These are phyloP conservation scores for Podospora pseudoanserina DNA, from an alignment of 495 filamentous ascomycete genomes.

Conservation along the genomic window DNA sequence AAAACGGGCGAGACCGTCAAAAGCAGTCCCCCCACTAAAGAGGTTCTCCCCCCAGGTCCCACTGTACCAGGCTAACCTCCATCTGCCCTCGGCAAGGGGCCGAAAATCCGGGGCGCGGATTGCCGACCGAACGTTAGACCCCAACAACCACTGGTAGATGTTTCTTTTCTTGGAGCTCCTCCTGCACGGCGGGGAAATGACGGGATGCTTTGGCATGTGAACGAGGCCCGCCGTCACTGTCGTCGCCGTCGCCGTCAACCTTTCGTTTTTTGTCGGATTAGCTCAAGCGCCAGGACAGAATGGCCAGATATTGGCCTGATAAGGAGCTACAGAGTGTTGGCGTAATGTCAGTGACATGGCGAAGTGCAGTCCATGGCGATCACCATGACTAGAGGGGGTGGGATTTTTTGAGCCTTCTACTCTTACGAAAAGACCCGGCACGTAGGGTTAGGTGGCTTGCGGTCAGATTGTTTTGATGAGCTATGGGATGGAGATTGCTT, in stretches of 20 bases:
- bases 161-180: not conserved
- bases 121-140: constrained; percentile 1
- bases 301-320: not conserved
- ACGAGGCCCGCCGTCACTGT: not conserved
- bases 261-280: not conserved
- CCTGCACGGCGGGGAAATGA: not conserved
- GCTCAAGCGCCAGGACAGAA: not conserved
- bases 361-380: not conserved
- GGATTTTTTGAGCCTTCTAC: not conserved
- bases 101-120: constrained; percentile 6
- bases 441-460: not conserved
- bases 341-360: not conserved
- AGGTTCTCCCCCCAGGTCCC: not conserved
- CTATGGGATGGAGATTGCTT: not conserved
- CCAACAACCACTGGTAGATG: not conserved
- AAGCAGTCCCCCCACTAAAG: not conserved
- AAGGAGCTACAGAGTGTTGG: not conserved
- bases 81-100: constrained; percentile 7
- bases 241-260: not conserved
- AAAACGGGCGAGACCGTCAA: not conserved
- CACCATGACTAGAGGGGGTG: not conserved
- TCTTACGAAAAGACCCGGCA: not conserved
- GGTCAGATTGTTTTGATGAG: not conserved
- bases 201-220: not conserved
- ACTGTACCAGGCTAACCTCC: not conserved